Percentiles rank a stretch among this genome's conserved stretches.
Evolutionary conservation across 2,329 filamentous ascomycete genomes (phyloP).

Genomic region (Fusarium continuum): DNA sequence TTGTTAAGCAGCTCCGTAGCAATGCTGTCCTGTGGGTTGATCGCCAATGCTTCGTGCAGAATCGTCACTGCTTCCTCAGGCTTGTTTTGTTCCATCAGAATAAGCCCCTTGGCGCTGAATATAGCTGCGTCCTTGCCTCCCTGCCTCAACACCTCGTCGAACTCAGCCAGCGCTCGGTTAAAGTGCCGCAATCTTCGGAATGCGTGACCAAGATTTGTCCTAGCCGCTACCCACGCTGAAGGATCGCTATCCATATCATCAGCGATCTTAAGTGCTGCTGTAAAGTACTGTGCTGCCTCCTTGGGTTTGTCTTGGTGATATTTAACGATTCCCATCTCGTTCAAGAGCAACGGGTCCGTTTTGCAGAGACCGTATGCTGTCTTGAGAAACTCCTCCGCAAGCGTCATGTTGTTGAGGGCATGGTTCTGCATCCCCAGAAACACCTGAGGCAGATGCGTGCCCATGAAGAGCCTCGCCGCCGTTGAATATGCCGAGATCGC

Average conservation of each 20-base stretch:
- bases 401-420: conserved; percentile 90
- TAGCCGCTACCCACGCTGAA: conserved; percentile 81
- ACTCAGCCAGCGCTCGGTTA: conserved; percentile 78
- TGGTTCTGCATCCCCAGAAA: conserved; percentile 99
- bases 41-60: conserved; percentile 84
- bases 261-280: conserved; percentile 78
- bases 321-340: conserved; percentile 95
- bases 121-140: conserved; percentile 82
- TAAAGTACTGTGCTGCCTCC: conserved; percentile 81
- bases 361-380: conserved; percentile 85
- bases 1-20: conserved; percentile 81
- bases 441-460: conserved; percentile 92
- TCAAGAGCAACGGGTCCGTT: conserved; percentile 88
- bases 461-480: conserved; percentile 92
- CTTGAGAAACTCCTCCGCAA: conserved; percentile 93
- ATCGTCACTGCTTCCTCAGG: conserved; percentile 81
- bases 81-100: conserved; percentile 79
- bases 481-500: conserved; percentile 98
- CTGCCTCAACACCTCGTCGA: conserved; percentile 85
- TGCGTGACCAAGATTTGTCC: conserved; percentile 90
- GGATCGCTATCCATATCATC: conserved; percentile 84
- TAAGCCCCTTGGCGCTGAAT: conserved; percentile 84
- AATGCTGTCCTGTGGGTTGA: conserved; percentile 81
- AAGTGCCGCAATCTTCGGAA: conserved; percentile 76
- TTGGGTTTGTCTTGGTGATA: conserved; percentile 87